Percentiles rank a stretch among this genome's conserved stretches.
These are phyloP conservation scores for Trichophaea hybrida DNA, from an alignment of 2,329 filamentous ascomycete species.

Conservation along the genomic window DNA sequence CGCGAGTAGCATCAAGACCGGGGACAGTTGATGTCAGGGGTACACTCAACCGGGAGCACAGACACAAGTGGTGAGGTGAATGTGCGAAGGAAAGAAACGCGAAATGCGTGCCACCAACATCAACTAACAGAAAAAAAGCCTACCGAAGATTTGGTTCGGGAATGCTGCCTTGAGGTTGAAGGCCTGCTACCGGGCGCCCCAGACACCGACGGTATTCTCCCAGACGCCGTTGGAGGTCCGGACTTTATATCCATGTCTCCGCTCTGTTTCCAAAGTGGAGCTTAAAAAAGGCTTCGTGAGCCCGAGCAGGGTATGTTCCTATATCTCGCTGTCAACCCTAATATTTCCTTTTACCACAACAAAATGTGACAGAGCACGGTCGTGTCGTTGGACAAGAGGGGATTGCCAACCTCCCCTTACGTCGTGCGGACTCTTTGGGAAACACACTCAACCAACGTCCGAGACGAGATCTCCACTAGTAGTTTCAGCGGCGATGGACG, in stretches of 20 bases:
- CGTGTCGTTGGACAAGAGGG: background rate
- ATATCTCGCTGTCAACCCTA: background rate
- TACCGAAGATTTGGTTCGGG: constrained; percentile 1
- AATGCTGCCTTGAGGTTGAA: background rate
- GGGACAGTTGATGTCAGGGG: background rate
- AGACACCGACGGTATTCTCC: background rate
- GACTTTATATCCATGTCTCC: background rate
- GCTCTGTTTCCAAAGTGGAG: background rate
- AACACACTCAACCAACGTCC: background rate
- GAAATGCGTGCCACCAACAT: background rate
- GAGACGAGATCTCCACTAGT: too few species aligned
- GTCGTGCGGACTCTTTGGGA: background rate
- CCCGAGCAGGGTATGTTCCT: background rate
- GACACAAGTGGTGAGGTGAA: background rate
- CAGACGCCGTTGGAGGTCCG: background rate
- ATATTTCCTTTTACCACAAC: background rate
- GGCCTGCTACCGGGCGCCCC: background rate
- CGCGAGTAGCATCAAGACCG: background rate
- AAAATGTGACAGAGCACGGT: background rate
- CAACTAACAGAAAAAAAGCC: background rate
- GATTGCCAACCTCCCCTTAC: background rate
- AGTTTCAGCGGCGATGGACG: too few species aligned
- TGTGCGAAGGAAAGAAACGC: background rate
- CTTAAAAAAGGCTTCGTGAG: too few species aligned
- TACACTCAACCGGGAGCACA: background rate